Evolutionary conservation across 1,284 basidiomycete species (phyloP), one percentile per base, ranked within the genome.

Genomic region (Afroboletus lepidellus): DNA sequence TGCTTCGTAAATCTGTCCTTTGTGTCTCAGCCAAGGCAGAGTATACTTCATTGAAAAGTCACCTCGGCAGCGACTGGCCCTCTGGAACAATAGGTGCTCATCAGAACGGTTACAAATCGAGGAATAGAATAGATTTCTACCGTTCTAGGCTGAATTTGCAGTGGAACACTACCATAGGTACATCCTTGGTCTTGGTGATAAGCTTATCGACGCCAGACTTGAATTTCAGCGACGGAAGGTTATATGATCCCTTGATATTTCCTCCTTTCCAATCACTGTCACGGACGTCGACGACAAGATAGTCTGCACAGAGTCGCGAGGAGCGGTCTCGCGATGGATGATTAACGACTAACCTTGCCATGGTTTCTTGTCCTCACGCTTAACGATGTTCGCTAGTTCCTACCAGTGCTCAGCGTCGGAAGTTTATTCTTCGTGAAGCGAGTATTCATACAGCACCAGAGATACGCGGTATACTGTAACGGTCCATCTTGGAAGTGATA

Each of bases 1-100:
- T 63, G 86, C 79, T 45, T 83, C 74, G 63, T 89, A 91, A 50
- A 87, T 77, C 88, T 89, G 58, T 55, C 25, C 16, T 32, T 18
- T 1, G 12, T 11, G 9, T 25, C 50, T 59, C n/a, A 48, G 27
- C 32, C 25, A 13, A 39, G 6, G 18, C 39, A 41, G 23, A 18
- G 13, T 51, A 8, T 11, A 6, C 27, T 77, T 8, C 18, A 18
- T 45, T 9, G 33, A 27, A 45, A 39, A 13, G 8, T 15, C 67
- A 90, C 88, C 53, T 78, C 73, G 33, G 88, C 89, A 56, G 88
- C 84, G 61, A 83, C 83, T 0, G 89, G 88, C 18, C 88, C 89
- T 41, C 88, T 90, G 34, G 21, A 30, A 25, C 7, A 46, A 32
- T 20, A 23, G 5, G 13, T 39, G 34, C 38, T 23, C 30, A 32